These are phyloP conservation scores for Yamadazyma songkhlaensis DNA, from an alignment of 1,139 yeast species.

Conservation along the genomic window DNA sequence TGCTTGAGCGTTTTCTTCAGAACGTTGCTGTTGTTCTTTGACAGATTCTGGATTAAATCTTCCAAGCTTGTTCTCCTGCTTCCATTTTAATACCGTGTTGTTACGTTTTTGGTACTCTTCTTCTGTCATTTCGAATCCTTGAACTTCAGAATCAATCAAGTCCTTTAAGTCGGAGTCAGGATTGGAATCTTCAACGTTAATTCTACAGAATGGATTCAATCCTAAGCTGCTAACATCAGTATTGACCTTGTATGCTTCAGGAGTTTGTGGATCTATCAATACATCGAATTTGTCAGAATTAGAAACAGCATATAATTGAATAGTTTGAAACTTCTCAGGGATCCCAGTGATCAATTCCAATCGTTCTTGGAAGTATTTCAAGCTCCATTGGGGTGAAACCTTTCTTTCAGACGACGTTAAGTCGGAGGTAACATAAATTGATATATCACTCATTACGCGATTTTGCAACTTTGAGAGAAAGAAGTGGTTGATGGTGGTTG, in stretches of 20 bases:
- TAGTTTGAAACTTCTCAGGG: constrained; percentile 55
- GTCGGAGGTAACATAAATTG: constrained; percentile 59
- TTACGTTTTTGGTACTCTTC: constrained; percentile 61
- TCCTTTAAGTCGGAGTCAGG: constrained; percentile 47
- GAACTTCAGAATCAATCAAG: constrained; percentile 30
- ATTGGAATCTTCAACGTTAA: constrained; percentile 55
- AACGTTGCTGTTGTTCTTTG: constrained; percentile 18
- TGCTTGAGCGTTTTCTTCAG: constrained; percentile 17
- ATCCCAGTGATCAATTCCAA: constrained; percentile 80
- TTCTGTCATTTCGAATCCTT: constrained; percentile 53
- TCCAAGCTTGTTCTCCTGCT: constrained; percentile 63
- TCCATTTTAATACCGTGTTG: constrained; percentile 76
- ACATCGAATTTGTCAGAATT: constrained; percentile 12
- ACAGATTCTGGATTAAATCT: constrained; percentile 60
- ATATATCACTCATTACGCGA: constrained; percentile 42
- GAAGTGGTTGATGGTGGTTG: too few relatives aligned
- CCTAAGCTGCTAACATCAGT: constrained; percentile 17
- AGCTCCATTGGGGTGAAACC: constrained; percentile 61
- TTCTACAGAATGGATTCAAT: constrained; percentile 37
- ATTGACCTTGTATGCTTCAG: constrained; percentile 15
- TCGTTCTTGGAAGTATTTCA: constrained; percentile 52
- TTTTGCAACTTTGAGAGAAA: too few relatives aligned
- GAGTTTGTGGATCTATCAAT: constrained; percentile 4
- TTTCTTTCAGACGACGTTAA: constrained; percentile 71
- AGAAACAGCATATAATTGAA: constrained; percentile 31